phyloP scores from a whole-genome alignment of 2,329 filamentous ascomycete genomes.

The Epichloe festucae region DNA sequence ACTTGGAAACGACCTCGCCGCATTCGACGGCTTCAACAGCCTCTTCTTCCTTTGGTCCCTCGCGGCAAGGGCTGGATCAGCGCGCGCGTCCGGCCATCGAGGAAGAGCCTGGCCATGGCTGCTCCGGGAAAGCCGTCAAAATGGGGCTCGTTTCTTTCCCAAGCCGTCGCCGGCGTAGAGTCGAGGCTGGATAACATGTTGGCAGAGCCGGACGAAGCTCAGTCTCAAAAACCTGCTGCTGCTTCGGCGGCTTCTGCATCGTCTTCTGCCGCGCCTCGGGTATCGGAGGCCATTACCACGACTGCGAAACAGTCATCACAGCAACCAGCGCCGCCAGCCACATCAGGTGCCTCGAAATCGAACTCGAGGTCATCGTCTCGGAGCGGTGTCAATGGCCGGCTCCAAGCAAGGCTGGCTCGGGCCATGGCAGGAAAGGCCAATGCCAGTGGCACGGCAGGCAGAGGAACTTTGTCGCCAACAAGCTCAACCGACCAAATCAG shows the following conservation, averaged over 20 bases:
- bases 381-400: conserved; percentile 57
- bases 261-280: background rate
- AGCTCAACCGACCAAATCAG: conserved; percentile 23
- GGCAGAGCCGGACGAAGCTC: conserved; percentile 53
- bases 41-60: background rate
- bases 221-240: conserved; percentile 15
- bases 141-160: conserved; percentile 74
- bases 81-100: background rate
- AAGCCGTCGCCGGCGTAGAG: conserved; percentile 88
- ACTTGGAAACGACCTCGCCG: too few species aligned
- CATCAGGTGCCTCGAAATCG: conserved; percentile 30
- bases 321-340: conserved; percentile 17
- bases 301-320: conserved; percentile 10
- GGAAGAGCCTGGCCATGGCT: conserved; percentile 27
- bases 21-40: background rate
- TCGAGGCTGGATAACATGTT: conserved; percentile 86
- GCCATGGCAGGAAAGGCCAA: conserved; percentile 62
- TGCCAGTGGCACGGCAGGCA: conserved; percentile 28
- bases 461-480: conserved; percentile 21
- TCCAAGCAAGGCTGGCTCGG: conserved; percentile 81
- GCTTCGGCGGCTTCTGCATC: conserved; percentile 1
- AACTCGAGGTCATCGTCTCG: conserved; percentile 53
- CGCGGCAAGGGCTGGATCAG: background rate
- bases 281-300: background rate
- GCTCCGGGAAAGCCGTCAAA: conserved; percentile 35